phyloP scores from a whole-genome alignment of 345 rosid species.

The Aquilaria malaccensis region DNA sequence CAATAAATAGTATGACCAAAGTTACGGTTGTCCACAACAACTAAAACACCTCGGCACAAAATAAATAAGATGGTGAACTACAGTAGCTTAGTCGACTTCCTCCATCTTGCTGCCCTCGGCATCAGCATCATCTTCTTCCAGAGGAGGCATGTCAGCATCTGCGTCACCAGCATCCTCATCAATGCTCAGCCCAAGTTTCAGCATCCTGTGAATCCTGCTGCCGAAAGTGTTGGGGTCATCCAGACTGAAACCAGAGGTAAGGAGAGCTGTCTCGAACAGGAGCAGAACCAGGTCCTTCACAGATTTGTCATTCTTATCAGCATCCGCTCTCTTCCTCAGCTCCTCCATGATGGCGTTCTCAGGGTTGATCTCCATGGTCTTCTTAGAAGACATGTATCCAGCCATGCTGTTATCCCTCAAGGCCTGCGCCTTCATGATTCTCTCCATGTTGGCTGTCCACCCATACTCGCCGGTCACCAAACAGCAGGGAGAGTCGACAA shows the following conservation, averaged over 20 bases:
- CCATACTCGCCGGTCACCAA: conserved; percentile 82
- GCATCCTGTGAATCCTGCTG: conserved; percentile 82
- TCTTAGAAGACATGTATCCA: conserved; percentile 83
- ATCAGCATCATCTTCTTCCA: conserved; percentile 71
- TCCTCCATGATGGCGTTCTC: conserved; percentile 88
- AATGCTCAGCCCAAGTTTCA: conserved; percentile 75
- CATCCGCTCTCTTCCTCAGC: conserved; percentile 80
- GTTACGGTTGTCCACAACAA: too few species aligned
- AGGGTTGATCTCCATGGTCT: conserved; percentile 87
- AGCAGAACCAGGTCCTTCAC: conserved; percentile 80
- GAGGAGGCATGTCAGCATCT: conserved; percentile 70
- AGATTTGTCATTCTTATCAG: conserved; percentile 79
- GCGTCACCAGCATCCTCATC: conserved; percentile 69
- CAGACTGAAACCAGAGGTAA: conserved; percentile 86
- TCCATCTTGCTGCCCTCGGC: conserved; percentile 95
- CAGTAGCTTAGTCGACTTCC: conserved; percentile 60
- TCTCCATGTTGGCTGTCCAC: conserved; percentile 92
- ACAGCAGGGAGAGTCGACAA: conserved; percentile 86
- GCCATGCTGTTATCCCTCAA: conserved; percentile 84
- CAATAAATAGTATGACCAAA: too few species aligned
- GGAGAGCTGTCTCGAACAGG: conserved; percentile 71
- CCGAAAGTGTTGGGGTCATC: conserved; percentile 91
- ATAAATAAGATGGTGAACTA: background rate
- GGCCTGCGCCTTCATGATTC: conserved; percentile 88
- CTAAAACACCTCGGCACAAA: background rate